A percentile compares a stretch with the other conserved stretches of the same genome.
Conservation (phyloP, 2,329 filamentous ascomycete genomes). For the Achaetomium macrosporum region DNA sequence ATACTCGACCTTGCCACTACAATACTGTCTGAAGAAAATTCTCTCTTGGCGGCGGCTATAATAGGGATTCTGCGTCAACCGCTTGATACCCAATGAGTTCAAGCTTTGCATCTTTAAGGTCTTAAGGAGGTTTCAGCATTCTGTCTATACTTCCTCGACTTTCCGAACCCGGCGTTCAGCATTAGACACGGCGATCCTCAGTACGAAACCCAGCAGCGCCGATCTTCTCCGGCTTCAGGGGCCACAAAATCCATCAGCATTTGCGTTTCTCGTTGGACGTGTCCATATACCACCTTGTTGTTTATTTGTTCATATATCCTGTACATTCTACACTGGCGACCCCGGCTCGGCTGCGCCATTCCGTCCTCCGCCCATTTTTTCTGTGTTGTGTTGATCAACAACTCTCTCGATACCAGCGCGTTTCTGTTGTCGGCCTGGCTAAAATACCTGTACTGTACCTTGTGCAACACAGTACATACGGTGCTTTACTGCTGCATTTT, state of each 20-base stretch:
- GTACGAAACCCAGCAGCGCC: background rate
- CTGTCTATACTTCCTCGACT: background rate
- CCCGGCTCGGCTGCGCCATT: conserved; percentile 15
- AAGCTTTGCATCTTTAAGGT: background rate
- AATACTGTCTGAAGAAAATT: background rate
- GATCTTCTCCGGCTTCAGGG: background rate
- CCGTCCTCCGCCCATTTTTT: background rate
- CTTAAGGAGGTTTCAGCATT: background rate
- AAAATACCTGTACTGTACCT: background rate
- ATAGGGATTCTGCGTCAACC: background rate
- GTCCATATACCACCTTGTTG: background rate
- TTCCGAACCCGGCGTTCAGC: conserved; percentile 2
- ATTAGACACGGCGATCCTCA: background rate
- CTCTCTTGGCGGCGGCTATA: background rate
- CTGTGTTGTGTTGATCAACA: conserved; percentile 1
- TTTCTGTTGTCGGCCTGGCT: background rate
- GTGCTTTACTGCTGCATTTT: background rate
- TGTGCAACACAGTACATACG: background rate
- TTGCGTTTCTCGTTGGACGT: background rate
- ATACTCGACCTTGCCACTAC: background rate
- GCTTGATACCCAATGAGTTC: background rate
- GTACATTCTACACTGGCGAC: conserved; percentile 14
- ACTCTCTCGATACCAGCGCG: background rate
- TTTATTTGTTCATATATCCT: background rate
- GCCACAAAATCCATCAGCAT: background rate